A percentile compares a stretch with the other conserved stretches of the same genome.
Evolutionary conservation across 2,329 filamentous ascomycete species (phyloP).

Genomic region (Neopestalotiopsis sp.): DNA sequence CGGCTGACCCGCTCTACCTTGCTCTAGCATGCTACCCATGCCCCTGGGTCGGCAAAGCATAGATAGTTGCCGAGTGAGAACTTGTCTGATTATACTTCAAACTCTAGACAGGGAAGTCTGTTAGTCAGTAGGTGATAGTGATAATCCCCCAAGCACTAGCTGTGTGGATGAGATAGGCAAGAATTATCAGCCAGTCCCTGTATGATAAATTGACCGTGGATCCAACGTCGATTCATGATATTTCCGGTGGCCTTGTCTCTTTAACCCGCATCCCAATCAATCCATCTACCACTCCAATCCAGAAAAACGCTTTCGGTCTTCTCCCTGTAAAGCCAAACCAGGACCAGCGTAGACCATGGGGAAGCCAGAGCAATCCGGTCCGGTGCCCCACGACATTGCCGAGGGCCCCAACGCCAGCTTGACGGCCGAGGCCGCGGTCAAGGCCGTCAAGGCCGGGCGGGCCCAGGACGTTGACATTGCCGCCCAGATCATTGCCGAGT

Average conservation of each 20-base stretch:
- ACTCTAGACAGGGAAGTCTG: neutral
- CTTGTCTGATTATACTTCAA: neutral
- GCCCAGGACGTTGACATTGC: conserved; percentile 32
- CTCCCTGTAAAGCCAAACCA: too few species aligned
- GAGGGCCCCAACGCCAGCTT: conserved; percentile 16
- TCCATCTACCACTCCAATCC: neutral
- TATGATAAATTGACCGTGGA: neutral
- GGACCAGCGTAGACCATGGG: neutral
- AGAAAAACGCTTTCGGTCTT: neutral
- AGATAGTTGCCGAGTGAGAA: neutral
- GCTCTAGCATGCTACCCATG: neutral
- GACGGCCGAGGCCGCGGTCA: conserved; percentile 26
- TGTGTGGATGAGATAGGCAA: neutral
- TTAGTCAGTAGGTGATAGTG: neutral
- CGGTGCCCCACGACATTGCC: conserved; percentile 1
- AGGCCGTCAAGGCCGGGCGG: conserved; percentile 30
- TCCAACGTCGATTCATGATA: neutral
- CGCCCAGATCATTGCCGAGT: conserved; percentile 30
- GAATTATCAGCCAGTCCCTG: neutral
- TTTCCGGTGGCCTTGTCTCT: neutral
- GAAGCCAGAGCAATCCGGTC: neutral
- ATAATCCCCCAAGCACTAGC: neutral
- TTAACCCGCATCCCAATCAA: neutral
- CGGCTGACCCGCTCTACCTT: neutral
- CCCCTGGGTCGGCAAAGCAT: neutral